Evolutionary conservation across 345 rosid genomes (phyloP).

Genomic region (Dipteronia dyeriana): DNA sequence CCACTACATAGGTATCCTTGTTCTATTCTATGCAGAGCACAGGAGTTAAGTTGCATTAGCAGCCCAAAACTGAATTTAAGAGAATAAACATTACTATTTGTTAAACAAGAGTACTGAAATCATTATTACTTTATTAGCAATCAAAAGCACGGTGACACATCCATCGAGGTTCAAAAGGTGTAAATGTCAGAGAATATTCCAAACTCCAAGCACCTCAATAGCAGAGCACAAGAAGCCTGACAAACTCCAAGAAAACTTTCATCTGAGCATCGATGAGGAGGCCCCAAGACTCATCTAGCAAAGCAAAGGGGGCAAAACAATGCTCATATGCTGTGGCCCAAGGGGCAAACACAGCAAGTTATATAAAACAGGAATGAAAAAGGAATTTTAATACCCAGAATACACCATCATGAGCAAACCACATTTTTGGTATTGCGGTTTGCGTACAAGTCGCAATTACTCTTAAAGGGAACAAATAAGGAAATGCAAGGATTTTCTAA

Average conservation of each 20-base stretch:
- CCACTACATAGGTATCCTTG: background rate
- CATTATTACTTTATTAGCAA: background rate
- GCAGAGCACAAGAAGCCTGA: slow-evolving; percentile 39
- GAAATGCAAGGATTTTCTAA: no score
- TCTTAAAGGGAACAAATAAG: no score
- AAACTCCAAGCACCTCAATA: slow-evolving; percentile 37
- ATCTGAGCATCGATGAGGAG: slow-evolving; percentile 18
- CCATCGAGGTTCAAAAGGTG: background rate
- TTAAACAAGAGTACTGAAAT: background rate
- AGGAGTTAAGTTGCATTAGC: background rate
- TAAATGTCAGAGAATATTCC: slow-evolving; percentile 42
- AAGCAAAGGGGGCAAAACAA: slow-evolving; percentile 10
- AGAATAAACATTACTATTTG: background rate
- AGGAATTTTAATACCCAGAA: background rate
- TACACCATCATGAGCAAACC: background rate
- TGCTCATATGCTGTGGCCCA: background rate
- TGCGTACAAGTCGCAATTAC: background rate
- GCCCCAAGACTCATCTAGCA: slow-evolving; percentile 6
- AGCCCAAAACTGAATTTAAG: background rate
- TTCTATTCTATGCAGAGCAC: background rate
- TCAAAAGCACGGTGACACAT: background rate
- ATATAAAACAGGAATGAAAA: background rate
- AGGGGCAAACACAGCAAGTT: background rate
- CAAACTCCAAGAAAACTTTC: slow-evolving; percentile 34
- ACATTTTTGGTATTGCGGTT: background rate